Percentiles rank a stretch among this genome's conserved stretches.
These are phyloP conservation scores for Diaporthe longicolla DNA, from an alignment of 2,329 filamentous ascomycete species.

Conservation along the genomic window DNA sequence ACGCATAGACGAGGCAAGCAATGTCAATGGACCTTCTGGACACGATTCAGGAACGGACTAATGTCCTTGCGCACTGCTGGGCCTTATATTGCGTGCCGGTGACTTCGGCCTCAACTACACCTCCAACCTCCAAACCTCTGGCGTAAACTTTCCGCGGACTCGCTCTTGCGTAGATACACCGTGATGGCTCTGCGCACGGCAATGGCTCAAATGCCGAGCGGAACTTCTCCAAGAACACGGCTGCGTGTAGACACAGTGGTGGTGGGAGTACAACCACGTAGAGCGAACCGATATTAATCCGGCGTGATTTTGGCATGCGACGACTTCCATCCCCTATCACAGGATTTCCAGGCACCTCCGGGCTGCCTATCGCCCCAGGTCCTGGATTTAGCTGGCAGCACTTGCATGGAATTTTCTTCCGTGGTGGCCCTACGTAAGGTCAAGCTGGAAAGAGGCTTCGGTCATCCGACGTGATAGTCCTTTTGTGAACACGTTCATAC, in stretches of 20 bases:
- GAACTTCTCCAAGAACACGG: too few relatives aligned
- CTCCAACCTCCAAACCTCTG: background rate
- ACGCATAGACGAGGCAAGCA: conserved; percentile 49
- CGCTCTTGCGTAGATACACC: too few relatives aligned
- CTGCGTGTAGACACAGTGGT: background rate
- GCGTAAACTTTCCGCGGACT: background rate
- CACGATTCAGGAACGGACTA: background rate
- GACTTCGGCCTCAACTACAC: background rate
- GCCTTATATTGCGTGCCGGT: background rate
- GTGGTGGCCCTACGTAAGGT: background rate
- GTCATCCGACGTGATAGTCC: background rate
- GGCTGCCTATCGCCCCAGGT: too few relatives aligned
- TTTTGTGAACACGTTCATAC: background rate
- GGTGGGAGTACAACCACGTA: background rate
- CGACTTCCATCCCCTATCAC: background rate
- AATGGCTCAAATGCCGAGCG: background rate
- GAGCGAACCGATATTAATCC: background rate
- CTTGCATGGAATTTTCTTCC: background rate
- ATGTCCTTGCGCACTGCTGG: background rate
- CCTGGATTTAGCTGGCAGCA: background rate
- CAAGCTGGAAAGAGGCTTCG: background rate
- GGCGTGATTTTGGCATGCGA: background rate
- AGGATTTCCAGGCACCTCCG: background rate
- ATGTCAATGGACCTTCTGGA: conserved; percentile 42
- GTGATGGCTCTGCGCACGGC: background rate